These are phyloP conservation scores for Xanthoconium stramineum DNA, from an alignment of 768 basidiomycete genomes.

Conservation along the genomic window DNA sequence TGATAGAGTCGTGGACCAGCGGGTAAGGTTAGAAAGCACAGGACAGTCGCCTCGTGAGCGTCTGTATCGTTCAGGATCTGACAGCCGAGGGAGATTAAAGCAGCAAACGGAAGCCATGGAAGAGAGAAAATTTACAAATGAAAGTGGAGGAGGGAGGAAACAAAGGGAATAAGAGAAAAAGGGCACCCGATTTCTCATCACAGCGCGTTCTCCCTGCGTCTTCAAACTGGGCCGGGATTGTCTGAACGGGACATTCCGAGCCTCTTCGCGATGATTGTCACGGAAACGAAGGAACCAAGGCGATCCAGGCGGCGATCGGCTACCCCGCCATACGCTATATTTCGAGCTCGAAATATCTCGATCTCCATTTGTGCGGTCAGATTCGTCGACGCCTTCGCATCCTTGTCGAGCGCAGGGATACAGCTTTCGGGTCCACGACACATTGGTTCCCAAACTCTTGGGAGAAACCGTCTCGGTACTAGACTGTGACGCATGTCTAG, in stretches of 20 bases:
- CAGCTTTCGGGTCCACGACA: neutral
- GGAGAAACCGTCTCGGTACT: too few species aligned
- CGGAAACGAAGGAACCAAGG: neutral
- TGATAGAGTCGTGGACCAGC: neutral
- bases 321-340: neutral
- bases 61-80: neutral
- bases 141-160: neutral
- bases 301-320: neutral
- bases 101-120: neutral
- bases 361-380: constrained; percentile 4
- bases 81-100: neutral
- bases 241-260: neutral
- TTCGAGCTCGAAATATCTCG: constrained; percentile 3
- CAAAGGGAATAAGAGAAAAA: neutral
- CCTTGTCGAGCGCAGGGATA: constrained; percentile 6
- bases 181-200: neutral
- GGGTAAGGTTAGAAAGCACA: neutral
- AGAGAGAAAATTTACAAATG: neutral
- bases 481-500: neutral
- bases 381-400: neutral
- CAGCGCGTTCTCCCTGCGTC: neutral
- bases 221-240: neutral
- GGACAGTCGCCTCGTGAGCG: neutral
- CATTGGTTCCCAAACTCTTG: neutral
- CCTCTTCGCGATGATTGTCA: neutral